These are phyloP conservation scores for Fagus sylvatica DNA, from an alignment of 306 rosid genomes.

Conservation along the genomic window DNA sequence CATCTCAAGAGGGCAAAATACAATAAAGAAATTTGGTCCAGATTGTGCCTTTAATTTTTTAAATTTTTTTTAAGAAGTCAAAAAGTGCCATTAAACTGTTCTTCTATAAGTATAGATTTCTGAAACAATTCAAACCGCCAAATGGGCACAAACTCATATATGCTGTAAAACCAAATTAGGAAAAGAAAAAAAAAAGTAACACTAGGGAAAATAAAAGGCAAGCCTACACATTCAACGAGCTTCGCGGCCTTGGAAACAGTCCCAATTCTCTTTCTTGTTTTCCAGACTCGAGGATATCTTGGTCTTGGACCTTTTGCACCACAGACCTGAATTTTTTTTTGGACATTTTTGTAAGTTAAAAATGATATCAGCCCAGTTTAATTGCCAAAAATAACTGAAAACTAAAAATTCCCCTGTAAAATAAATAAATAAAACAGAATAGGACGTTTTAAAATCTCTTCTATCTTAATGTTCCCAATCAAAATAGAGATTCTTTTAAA, in stretches of 20 bases:
- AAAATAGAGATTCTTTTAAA: no score
- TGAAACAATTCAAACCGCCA: not conserved
- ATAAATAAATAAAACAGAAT: no score
- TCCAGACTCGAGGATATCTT: conserved; percentile 92
- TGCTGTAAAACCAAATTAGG: conserved; percentile 14
- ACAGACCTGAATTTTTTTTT: conserved; percentile 57
- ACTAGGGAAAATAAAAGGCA: not conserved
- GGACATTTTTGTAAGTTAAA: not conserved
- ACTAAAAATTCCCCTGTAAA: no score
- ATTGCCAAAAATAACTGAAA: no score
- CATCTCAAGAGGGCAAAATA: conserved; percentile 15
- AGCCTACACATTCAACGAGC: conserved; percentile 76
- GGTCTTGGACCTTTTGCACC: conserved; percentile 94
- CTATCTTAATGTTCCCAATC: no score
- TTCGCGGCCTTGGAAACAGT: conserved; percentile 81
- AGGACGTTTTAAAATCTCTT: no score
- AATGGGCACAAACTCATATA: conserved; percentile 2
- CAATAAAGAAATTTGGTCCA: not conserved
- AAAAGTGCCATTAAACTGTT: not conserved
- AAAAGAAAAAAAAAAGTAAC: conserved; percentile 6
- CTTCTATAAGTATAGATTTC: not conserved
- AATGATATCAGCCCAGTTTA: no score
- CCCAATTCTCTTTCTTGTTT: conserved; percentile 68
- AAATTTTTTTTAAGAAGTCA: no score
- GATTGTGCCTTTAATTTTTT: no score